Evolutionary conservation across 2,329 filamentous ascomycete species (phyloP).

Genomic region (Zasmidium cellare): DNA sequence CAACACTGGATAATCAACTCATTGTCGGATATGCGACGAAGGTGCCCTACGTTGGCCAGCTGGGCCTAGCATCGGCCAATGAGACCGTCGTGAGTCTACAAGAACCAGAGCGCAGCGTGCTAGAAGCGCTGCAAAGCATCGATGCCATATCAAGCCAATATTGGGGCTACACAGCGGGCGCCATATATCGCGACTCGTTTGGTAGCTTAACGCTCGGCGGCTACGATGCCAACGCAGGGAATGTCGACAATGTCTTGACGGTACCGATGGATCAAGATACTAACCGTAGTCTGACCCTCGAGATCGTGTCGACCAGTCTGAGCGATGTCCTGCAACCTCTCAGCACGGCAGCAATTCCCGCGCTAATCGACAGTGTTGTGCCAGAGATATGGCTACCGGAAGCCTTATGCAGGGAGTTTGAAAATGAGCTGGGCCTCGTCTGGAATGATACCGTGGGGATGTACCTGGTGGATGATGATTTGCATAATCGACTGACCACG

Average conservation of each 20-base stretch:
- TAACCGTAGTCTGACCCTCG: slow-evolving; percentile 24
- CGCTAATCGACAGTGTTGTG: slow-evolving; percentile 42
- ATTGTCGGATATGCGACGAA: slow-evolving; percentile 5
- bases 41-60: slow-evolving; percentile 34
- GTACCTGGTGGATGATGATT: slow-evolving; percentile 42
- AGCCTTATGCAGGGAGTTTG: slow-evolving; percentile 40
- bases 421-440: slow-evolving; percentile 40
- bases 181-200: slow-evolving; percentile 41
- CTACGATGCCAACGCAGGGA: slow-evolving; percentile 39
- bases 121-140: slow-evolving; percentile 29
- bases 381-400: slow-evolving; percentile 43
- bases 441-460: slow-evolving; percentile 39
- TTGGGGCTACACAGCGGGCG: slow-evolving; percentile 45
- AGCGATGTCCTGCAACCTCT: no score
- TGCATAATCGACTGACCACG: slow-evolving; percentile 33
- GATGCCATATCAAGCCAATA: slow-evolving; percentile 38
- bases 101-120: slow-evolving; percentile 22
- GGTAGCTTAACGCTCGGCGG: slow-evolving; percentile 39
- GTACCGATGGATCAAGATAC: slow-evolving; percentile 33
- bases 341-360: slow-evolving; percentile 30
- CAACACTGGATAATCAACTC: slow-evolving; percentile 1
- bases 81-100: slow-evolving; percentile 38
- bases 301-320: slow-evolving; percentile 19
- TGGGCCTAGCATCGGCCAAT: slow-evolving; percentile 39
- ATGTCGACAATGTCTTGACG: slow-evolving; percentile 38